Evolutionary conservation across 2,329 filamentous ascomycete species (phyloP).

Genomic region (Aspergillus aculeatus): DNA sequence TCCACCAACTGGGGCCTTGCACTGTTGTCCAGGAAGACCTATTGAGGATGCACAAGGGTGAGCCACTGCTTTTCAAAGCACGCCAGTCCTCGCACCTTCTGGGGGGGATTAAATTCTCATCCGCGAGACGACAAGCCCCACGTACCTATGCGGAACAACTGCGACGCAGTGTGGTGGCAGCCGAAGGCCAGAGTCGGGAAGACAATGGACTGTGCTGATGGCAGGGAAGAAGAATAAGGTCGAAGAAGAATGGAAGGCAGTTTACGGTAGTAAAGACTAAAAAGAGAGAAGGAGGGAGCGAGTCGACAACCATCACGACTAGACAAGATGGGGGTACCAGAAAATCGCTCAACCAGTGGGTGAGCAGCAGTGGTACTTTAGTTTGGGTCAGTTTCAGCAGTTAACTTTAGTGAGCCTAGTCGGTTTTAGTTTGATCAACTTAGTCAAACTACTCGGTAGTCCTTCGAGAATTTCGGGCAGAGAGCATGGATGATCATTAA

Average conservation of each 20-base stretch:
- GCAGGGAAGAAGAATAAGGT: conserved; percentile 4
- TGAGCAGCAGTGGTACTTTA: not conserved
- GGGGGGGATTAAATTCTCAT: not conserved
- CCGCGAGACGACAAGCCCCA: not conserved
- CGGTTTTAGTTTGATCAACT: no score
- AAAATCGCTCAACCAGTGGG: not conserved
- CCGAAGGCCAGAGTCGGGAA: not conserved
- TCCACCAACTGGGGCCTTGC: not conserved
- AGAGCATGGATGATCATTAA: not conserved
- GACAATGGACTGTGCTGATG: conserved; percentile 1
- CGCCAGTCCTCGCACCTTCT: not conserved
- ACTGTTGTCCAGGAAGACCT: not conserved
- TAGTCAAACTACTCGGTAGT: no score
- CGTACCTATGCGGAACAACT: conserved; percentile 6
- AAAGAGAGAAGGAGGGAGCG: not conserved
- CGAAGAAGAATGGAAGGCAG: not conserved
- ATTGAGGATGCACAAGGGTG: not conserved
- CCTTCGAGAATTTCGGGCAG: conserved; percentile 4
- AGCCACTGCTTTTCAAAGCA: not conserved
- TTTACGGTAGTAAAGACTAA: not conserved
- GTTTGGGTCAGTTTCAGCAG: not conserved
- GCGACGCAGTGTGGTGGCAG: not conserved
- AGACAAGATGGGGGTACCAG: not conserved
- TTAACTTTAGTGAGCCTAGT: not conserved
- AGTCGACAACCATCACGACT: not conserved